Base-by-base conservation (phyloP, 2,329 filamentous ascomycete genomes). In the Paecilomyces sp. region DNA sequence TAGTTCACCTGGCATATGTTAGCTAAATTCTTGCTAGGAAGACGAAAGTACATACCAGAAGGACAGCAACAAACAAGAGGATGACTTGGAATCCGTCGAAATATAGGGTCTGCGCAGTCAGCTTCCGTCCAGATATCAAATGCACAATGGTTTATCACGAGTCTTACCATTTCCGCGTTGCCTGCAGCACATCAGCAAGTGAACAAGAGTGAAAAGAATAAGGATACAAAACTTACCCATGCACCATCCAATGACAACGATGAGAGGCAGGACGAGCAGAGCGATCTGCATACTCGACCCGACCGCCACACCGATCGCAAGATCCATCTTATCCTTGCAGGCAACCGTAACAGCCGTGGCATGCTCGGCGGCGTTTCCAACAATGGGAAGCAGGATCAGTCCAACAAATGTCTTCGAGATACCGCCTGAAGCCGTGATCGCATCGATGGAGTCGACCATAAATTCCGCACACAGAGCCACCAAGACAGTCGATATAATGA, bases 21-120 rank as follows among this genome's bases (percentile, higher is more conserved):
- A 7, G 8, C 34, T 9, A 55, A 24, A 68, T 56, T 66, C 58
- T 55, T 11, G 12, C 31, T 58, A 50, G 6, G 13, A 3, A n/a
- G 3, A 52, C 18, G 9, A 1, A 6, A 6, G 22, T 15, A 64
- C 71, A 56, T 68, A 75, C 78, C 61, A 81, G 65, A 30, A 80
- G 67, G 22, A 80, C 75, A n/a, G 77, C 74, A 25, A 87, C 81
- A 61, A 88, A 87, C 1, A 87, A 72, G 1, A 84, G 75, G 2
- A 81, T 88, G 13, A 96, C 87, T 76, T 96, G 91, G 79, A 97
- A 97, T 0, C 87, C 87, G 70, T 95, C 91, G 71, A 96, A 94
- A 72, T 88, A 88, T 4, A 96, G 82, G 22, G 87, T 90, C 74
- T 75, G 56, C 30, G 30, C 25, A 56, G 36, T 66, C 61, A 69